phyloP scores from a whole-genome alignment of 2,329 filamentous ascomycete genomes.

The Penicillium occitanis region DNA sequence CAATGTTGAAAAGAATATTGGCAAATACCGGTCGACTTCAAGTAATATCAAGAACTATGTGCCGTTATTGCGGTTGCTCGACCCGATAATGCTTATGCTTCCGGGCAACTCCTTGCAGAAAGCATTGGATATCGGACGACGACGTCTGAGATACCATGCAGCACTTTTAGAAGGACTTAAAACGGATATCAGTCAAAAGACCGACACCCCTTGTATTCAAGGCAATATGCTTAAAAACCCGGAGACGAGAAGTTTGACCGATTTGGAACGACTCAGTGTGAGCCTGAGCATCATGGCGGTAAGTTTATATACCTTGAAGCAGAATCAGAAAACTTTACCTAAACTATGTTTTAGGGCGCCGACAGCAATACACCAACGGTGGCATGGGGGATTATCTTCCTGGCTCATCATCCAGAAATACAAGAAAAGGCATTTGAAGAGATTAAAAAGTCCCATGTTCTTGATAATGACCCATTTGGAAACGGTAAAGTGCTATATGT shows the following conservation, averaged over 20 bases:
- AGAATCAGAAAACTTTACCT: no score
- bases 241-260: constrained; percentile 18
- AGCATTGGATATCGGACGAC: constrained; percentile 17
- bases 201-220: constrained; percentile 22
- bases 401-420: constrained; percentile 21
- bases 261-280: constrained; percentile 18
- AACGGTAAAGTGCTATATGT: constrained; percentile 21
- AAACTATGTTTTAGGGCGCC: constrained; percentile 6
- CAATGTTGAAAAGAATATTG: constrained; percentile 22
- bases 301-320: background rate
- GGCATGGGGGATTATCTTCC: constrained; percentile 19
- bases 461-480: constrained; percentile 17
- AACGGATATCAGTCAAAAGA: constrained; percentile 16
- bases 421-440: constrained; percentile 21
- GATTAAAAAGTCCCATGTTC: constrained; percentile 15
- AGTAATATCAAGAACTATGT: constrained; percentile 23
- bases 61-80: constrained; percentile 21
- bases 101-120: constrained; percentile 18
- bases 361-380: constrained; percentile 20
- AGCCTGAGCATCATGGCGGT: constrained; percentile 23
- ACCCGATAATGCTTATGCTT: constrained; percentile 14
- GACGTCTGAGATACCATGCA: constrained; percentile 16
- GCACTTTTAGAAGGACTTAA: constrained; percentile 15
- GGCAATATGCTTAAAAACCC: constrained; percentile 21
- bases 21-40: constrained; percentile 22